A percentile compares a stretch with the other conserved stretches of the same genome.
Conservation (phyloP, 805 yeast species). For the Wickerhamiella musiphila region DNA sequence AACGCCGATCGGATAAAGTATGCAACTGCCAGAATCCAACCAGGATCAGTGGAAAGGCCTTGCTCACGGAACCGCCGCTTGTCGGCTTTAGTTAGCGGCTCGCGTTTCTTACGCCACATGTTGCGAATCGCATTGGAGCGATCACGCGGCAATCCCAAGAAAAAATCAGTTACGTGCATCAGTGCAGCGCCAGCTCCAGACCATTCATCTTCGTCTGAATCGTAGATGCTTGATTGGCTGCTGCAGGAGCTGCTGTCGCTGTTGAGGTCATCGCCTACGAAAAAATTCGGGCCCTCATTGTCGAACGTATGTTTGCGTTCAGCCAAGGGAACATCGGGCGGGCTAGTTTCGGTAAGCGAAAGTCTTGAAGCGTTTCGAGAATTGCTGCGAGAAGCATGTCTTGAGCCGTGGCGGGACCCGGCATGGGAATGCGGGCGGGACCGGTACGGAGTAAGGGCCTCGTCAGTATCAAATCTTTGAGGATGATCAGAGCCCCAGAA, state of each 20-base stretch:
- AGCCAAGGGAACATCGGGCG: too few relatives aligned
- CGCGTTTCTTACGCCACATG: conserved; percentile 2
- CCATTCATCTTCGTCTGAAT: too few relatives aligned
- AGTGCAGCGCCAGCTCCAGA: too few relatives aligned
- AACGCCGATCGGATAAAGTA: too few relatives aligned
- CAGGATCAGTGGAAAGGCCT: conserved; percentile 6
- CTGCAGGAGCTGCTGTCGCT: too few relatives aligned
- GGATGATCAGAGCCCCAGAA: conserved; percentile 10
- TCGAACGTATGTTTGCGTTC: too few relatives aligned
- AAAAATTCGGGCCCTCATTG: too few relatives aligned
- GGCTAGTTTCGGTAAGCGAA: too few relatives aligned
- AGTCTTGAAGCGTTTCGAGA: not conserved
- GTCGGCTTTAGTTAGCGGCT: conserved; percentile 2
- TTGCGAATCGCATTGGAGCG: conserved; percentile 4
- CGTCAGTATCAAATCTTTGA: conserved; percentile 3
- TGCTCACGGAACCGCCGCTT: conserved; percentile 6
- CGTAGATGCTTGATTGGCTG: too few relatives aligned
- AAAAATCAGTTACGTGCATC: conserved; percentile 5
- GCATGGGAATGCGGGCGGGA: not conserved
- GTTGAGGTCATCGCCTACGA: too few relatives aligned
- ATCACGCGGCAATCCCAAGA: conserved; percentile 7
- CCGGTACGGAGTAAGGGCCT: conserved; percentile 1
- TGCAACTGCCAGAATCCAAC: conserved; percentile 6
- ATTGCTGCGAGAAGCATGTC: not conserved
- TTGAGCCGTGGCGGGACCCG: not conserved